Conservation (phyloP, 148 eudicot species). For the Rhododendron kiyosumense region DNA sequence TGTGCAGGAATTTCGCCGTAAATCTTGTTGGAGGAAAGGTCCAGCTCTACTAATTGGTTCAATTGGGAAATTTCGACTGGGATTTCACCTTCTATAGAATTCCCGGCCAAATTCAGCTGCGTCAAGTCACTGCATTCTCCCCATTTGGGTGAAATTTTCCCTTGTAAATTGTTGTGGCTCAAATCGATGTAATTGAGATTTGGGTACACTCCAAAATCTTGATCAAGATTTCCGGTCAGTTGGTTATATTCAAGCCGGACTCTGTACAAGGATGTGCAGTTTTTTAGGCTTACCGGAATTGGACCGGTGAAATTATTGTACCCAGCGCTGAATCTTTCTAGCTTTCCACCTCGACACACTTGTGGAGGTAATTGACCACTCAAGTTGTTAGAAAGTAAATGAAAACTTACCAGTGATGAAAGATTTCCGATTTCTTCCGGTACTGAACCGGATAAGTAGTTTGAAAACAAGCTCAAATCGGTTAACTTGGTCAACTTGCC, state of each 20-base stretch:
- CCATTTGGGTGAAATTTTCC: not conserved
- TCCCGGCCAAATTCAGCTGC: too few species aligned
- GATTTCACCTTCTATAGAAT: too few species aligned
- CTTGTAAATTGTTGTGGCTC: not conserved
- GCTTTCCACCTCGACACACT: not conserved
- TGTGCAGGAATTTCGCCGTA: not conserved
- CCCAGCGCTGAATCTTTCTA: not conserved
- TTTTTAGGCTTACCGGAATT: constrained; percentile 2
- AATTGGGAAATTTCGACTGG: too few species aligned
- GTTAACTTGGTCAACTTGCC: not conserved
- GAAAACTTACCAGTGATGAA: not conserved
- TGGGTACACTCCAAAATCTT: constrained; percentile 5
- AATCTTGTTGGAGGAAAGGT: too few species aligned
- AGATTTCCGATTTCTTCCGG: not conserved
- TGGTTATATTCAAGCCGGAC: constrained; percentile 9
- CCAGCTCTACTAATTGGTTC: too few species aligned
- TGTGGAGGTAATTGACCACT: not conserved
- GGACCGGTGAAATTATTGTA: not conserved
- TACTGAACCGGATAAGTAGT: not conserved
- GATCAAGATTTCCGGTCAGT: not conserved
- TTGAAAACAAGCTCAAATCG: not conserved
- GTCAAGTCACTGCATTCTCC: not conserved
- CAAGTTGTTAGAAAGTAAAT: not conserved
- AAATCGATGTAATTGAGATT: not conserved
- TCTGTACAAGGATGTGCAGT: not conserved